Base-by-base conservation (phyloP, 257 asterid genomes). In the Anisodus acutangulus region DNA sequence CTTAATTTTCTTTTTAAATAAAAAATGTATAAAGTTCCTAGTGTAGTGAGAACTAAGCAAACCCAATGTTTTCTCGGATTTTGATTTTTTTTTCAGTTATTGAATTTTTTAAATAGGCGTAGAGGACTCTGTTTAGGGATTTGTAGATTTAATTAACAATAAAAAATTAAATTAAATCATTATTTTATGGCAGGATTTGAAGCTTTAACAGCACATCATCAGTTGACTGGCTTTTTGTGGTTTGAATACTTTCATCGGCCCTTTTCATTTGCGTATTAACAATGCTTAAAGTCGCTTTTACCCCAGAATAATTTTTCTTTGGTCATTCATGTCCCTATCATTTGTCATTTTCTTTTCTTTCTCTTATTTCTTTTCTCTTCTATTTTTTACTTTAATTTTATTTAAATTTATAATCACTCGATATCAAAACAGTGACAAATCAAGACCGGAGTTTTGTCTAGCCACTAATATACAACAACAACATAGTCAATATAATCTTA, bases 171-270 rank as follows among this genome's bases (percentile, higher is more conserved):
- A 10, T 11, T 12, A 19, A 37, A 15, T 67, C 41, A 84, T 81
- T 87, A 68, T 84, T 84, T 80, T 63, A 80, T 80, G 19, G 78
- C 71, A 67, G 71, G 83, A 37, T 26, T 71, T 53, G 82, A 84
- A 70, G 85, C 89, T 87, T 87, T 87, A 81, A 67, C 84, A 81
- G 89, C 89, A 81, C 82, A 84, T 82, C 74, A 49, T 22, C 68
- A 13, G 74, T 87, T 87, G 86, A 87, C 88, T 62, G 81, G 55
- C 84, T 79, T 78, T 82, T 82, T 9, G 53, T 51, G 57, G 72
- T 51, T 85, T 78, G 82, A 78, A 78, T 78, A 78, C 41, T 51
- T 76, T 76, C 64, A 76, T 47, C 64, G 63, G 47, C 31, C 22
- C 51, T 10, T 5, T 51, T 78, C 2, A 53, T n/a, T 62, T 62